Conservation (phyloP, 2,329 filamentous ascomycete species). For the Trichoderma sp. region DNA sequence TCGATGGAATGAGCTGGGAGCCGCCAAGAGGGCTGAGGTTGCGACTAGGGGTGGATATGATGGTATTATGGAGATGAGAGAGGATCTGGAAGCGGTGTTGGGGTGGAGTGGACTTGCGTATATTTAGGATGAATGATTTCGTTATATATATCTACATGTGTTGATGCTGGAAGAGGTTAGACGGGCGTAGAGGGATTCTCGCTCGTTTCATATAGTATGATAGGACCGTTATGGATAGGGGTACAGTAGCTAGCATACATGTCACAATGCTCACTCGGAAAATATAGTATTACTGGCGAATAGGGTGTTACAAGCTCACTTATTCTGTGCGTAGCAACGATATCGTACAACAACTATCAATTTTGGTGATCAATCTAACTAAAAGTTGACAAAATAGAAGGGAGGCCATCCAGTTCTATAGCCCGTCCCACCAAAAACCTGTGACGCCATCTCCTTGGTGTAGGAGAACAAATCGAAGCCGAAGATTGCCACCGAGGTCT, state of each 20-base stretch:
- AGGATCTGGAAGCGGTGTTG: slow-evolving; percentile 65
- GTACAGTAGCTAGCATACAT: background rate
- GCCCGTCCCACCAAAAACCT: background rate
- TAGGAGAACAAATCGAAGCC: background rate
- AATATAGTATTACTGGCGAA: background rate
- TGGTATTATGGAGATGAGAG: slow-evolving; percentile 66
- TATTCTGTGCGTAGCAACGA: background rate
- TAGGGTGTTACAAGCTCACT: background rate
- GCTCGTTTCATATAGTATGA: background rate
- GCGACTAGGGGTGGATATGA: slow-evolving; percentile 70
- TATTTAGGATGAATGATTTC: slow-evolving; percentile 38
- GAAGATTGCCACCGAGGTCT: background rate
- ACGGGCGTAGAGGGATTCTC: background rate
- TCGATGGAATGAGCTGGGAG: slow-evolving; percentile 74
- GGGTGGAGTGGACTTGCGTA: slow-evolving; percentile 65
- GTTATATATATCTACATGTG: background rate
- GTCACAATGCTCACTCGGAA: background rate
- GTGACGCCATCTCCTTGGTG: background rate
- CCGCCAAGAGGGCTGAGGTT: slow-evolving; percentile 70
- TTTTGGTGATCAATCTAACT: background rate
- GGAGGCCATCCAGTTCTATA: background rate
- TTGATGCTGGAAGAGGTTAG: background rate
- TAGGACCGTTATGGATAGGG: background rate
- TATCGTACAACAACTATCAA: background rate
- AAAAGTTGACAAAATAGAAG: background rate